Percentiles rank a stretch among this genome's conserved stretches.
Conservation (phyloP, 495 filamentous ascomycete species). For the Trichocladium uniseriatum region DNA sequence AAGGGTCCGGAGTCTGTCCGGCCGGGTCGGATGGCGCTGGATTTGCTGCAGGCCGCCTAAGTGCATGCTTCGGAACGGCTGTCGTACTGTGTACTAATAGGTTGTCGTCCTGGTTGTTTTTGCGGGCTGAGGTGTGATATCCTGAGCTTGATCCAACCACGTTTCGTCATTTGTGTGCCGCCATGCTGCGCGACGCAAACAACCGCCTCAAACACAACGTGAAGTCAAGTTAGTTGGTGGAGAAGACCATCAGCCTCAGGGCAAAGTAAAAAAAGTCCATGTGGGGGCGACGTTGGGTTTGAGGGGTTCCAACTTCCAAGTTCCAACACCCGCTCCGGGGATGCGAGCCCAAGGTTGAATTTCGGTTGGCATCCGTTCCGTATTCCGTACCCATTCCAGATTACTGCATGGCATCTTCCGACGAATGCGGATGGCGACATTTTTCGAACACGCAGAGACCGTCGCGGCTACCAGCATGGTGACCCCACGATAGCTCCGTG, state of each 20-base stretch:
- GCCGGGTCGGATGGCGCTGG: not conserved
- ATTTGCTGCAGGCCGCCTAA: not conserved
- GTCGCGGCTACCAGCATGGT: slow-evolving; percentile 1
- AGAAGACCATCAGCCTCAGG: too few relatives aligned
- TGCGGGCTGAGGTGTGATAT: too few relatives aligned
- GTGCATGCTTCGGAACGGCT: not conserved
- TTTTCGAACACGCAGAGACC: not conserved
- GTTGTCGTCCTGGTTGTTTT: not conserved
- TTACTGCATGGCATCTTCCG: too few relatives aligned
- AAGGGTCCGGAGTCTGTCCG: too few relatives aligned
- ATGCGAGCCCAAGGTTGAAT: too few relatives aligned
- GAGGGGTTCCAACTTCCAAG: too few relatives aligned
- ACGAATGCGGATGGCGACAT: not conserved
- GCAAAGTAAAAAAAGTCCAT: too few relatives aligned
- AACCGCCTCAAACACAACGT: not conserved
- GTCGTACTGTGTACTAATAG: not conserved
- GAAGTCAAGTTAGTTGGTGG: too few relatives aligned
- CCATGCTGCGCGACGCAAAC: not conserved
- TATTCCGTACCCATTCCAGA: too few relatives aligned
- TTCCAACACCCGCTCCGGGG: too few relatives aligned
- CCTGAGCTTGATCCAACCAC: not conserved
- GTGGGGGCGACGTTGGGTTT: too few relatives aligned
- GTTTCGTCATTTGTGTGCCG: slow-evolving; percentile 1
- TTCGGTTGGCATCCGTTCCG: too few relatives aligned
- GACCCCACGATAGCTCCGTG: not conserved